phyloP scores from a whole-genome alignment of 768 basidiomycete genomes.

The Lactarius deliciosus region DNA sequence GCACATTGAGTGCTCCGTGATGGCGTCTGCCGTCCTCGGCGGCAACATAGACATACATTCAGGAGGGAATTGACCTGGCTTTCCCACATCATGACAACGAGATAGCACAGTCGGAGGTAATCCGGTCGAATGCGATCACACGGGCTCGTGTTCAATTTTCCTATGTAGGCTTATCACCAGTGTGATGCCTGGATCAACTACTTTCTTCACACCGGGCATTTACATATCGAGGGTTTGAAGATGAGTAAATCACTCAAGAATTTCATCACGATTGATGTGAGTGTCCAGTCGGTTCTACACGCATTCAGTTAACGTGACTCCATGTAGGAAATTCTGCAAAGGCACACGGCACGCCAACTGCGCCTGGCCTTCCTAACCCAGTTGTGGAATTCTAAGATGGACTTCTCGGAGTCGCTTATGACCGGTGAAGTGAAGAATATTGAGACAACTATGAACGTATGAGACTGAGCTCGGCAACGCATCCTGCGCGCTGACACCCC shows the following conservation, averaged over 20 bases:
- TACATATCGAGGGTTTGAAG: conserved; percentile 97
- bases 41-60: conserved; percentile 96
- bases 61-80: conserved; percentile 94
- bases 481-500: conserved; percentile 8
- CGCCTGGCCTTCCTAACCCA: conserved; percentile 90
- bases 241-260: conserved; percentile 99
- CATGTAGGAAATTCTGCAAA: conserved; percentile 77
- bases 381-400: conserved; percentile 89
- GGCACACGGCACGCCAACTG: conserved; percentile 82
- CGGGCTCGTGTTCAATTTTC: conserved; percentile 19
- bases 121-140: conserved; percentile 12
- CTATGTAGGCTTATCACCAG: conserved; percentile 81
- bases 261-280: conserved; percentile 93
- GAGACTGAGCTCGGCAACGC: conserved; percentile 30
- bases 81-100: conserved; percentile 99
- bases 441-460: conserved; percentile 83
- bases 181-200: conserved; percentile 97
- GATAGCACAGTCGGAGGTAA: conserved; percentile 92
- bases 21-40: conserved; percentile 91
- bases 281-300: conserved; percentile 32
- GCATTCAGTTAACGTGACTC: conserved; percentile 18
- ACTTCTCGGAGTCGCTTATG: conserved; percentile 91
- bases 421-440: conserved; percentile 83
- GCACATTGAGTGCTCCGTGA: conserved; percentile 99
- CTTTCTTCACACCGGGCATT: conserved; percentile 96